Evolutionary conservation across 768 basidiomycete species (phyloP).

Genomic region (Gloeopeniophorella convolvens): DNA sequence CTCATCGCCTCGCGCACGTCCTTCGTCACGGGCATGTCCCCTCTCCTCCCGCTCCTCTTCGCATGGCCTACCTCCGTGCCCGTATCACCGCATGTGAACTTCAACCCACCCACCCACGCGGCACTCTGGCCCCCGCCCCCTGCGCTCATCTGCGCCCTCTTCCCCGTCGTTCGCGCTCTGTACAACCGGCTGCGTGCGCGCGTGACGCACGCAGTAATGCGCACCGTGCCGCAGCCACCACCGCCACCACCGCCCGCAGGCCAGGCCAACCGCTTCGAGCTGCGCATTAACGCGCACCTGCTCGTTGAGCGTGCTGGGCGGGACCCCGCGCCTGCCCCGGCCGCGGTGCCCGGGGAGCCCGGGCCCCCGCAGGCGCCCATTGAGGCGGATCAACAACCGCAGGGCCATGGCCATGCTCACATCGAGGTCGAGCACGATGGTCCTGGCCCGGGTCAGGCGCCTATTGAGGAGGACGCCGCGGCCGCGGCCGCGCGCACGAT

Average conservation of each 20-base stretch:
- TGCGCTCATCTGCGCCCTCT: slow-evolving; percentile 24
- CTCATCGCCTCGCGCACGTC: slow-evolving; percentile 52
- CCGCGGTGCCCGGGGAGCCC: neutral
- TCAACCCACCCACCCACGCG: slow-evolving; percentile 8
- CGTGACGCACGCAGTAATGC: slow-evolving; percentile 24
- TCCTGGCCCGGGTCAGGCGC: slow-evolving; percentile 19
- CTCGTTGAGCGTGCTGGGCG: too few relatives aligned
- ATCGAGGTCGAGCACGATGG: slow-evolving; percentile 22
- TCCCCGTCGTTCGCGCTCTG: slow-evolving; percentile 24
- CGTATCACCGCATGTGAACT: neutral
- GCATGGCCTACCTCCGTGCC: slow-evolving; percentile 27
- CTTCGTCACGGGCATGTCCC: slow-evolving; percentile 23
- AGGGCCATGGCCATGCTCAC: slow-evolving; percentile 17
- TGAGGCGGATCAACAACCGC: neutral
- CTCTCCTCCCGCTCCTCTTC: slow-evolving; percentile 29
- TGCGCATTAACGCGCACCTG: slow-evolving; percentile 21
- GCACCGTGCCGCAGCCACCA: slow-evolving; percentile 6
- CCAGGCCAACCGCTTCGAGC: slow-evolving; percentile 23
- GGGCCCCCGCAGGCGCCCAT: neutral
- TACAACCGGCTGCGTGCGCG: slow-evolving; percentile 23
- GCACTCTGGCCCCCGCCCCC: slow-evolving; percentile 32
- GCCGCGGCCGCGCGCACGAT: slow-evolving; percentile 55
- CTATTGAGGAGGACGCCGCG: slow-evolving; percentile 30
- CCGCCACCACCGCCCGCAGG: slow-evolving; percentile 14
- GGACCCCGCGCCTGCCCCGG: slow-evolving; percentile 1